A percentile compares a stretch with the other conserved stretches of the same genome.
phyloP scores from a whole-genome alignment of 1,284 basidiomycete genomes.

The Ganoderma lingzhi region DNA sequence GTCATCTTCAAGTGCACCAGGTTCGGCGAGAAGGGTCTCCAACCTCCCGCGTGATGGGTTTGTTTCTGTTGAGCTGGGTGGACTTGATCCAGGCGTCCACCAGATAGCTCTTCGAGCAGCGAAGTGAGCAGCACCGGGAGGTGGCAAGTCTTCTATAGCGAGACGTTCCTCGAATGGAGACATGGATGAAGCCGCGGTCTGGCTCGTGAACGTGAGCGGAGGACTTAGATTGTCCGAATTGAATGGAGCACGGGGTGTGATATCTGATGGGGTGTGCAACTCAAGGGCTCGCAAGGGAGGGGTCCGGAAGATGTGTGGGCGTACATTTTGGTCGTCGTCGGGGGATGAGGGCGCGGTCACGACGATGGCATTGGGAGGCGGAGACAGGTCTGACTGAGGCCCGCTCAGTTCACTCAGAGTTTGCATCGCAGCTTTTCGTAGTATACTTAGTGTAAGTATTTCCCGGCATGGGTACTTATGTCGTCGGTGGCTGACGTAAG shows the following conservation, averaged over 20 bases:
- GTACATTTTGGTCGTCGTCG: constrained; percentile 25
- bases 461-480: constrained; percentile 15
- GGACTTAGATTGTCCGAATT: constrained; percentile 15
- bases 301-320: constrained; percentile 13
- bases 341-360: constrained; percentile 40
- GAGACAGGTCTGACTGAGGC: neutral
- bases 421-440: constrained; percentile 14
- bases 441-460: neutral
- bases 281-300: constrained; percentile 12
- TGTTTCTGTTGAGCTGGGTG: constrained; percentile 34
- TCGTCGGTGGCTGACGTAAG: constrained; percentile 32
- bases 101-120: constrained; percentile 67
- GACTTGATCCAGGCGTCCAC: constrained; percentile 47
- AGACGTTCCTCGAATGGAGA: constrained; percentile 51
- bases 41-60: constrained; percentile 57
- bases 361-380: constrained; percentile 30
- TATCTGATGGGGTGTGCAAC: constrained; percentile 27
- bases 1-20: constrained; percentile 58
- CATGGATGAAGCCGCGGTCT: constrained; percentile 10
- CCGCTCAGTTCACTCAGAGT: constrained; percentile 20
- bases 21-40: constrained; percentile 57
- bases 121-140: constrained; percentile 70
- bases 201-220: constrained; percentile 13
- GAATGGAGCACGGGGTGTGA: constrained; percentile 16
- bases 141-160: constrained; percentile 52